phyloP scores from a whole-genome alignment of 768 basidiomycete genomes.

The Mycena amicta region DNA sequence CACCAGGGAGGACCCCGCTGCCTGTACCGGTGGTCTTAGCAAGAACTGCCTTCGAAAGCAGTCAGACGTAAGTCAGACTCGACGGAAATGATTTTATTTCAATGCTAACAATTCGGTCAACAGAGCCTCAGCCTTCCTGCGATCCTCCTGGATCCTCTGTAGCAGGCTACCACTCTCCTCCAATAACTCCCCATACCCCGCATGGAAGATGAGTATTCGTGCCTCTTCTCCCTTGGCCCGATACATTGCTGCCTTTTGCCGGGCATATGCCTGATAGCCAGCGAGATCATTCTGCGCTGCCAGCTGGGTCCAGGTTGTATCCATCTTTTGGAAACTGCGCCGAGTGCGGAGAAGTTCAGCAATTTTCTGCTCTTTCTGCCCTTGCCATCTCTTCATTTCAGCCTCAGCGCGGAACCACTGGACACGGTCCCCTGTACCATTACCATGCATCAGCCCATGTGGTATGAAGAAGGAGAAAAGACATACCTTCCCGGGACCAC shows the following conservation, averaged over 20 bases:
- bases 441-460: background rate
- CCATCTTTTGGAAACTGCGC: slow-evolving; percentile 3
- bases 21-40: too few species aligned
- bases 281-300: background rate
- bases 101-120: too few species aligned
- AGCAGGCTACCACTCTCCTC: background rate
- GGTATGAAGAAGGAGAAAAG: background rate
- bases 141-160: background rate
- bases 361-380: slow-evolving; percentile 12
- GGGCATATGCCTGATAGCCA: background rate
- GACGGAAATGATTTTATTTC: too few species aligned
- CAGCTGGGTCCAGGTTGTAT: slow-evolving; percentile 1
- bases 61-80: too few species aligned
- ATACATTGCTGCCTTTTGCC: slow-evolving; percentile 8
- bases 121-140: too few species aligned
- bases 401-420: slow-evolving; percentile 23
- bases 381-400: slow-evolving; percentile 18
- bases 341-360: slow-evolving; percentile 10
- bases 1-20: too few species aligned
- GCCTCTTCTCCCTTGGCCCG: background rate
- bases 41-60: too few species aligned
- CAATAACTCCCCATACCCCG: background rate
- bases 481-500: slow-evolving; percentile 3
- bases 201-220: background rate
- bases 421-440: slow-evolving; percentile 9